Conservation (phyloP, 73 alveolate genomes). For the Breviolum minutum region DNA sequence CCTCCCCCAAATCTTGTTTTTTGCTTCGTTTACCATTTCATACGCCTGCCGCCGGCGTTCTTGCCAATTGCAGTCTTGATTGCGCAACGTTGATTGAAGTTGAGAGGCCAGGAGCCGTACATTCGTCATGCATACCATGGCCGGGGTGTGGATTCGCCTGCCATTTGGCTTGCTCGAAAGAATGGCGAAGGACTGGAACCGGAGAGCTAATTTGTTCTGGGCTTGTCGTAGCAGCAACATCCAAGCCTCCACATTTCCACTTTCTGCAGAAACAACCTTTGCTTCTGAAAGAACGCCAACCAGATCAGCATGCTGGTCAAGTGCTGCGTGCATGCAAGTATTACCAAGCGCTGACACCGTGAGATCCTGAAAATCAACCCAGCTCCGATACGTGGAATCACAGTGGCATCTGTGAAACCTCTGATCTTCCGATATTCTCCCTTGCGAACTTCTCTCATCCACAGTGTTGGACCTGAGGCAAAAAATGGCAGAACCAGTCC, state of each 20-base stretch:
- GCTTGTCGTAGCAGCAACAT: background rate
- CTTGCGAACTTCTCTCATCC: too few species aligned
- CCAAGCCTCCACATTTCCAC: background rate
- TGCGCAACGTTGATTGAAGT: background rate
- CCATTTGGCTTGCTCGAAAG: background rate
- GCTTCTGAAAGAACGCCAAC: background rate
- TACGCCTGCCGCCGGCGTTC: background rate
- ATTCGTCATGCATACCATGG: background rate
- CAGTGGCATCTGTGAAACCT: too few species aligned
- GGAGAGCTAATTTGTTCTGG: background rate
- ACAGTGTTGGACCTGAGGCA: too few species aligned
- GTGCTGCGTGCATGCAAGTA: background rate
- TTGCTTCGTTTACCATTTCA: background rate
- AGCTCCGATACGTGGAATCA: background rate
- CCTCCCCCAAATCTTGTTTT: background rate
- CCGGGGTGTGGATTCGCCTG: background rate
- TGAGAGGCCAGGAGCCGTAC: background rate
- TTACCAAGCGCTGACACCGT: background rate
- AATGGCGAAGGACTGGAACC: background rate
- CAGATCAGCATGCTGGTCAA: background rate
- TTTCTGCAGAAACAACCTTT: background rate
- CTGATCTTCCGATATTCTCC: too few species aligned
- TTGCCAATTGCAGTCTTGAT: background rate
- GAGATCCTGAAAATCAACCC: background rate
- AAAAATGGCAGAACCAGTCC: too few species aligned